A percentile compares a stretch with the other conserved stretches of the same genome.
phyloP scores from a whole-genome alignment of 805 yeast genomes.

The Yarrowia sp. region DNA sequence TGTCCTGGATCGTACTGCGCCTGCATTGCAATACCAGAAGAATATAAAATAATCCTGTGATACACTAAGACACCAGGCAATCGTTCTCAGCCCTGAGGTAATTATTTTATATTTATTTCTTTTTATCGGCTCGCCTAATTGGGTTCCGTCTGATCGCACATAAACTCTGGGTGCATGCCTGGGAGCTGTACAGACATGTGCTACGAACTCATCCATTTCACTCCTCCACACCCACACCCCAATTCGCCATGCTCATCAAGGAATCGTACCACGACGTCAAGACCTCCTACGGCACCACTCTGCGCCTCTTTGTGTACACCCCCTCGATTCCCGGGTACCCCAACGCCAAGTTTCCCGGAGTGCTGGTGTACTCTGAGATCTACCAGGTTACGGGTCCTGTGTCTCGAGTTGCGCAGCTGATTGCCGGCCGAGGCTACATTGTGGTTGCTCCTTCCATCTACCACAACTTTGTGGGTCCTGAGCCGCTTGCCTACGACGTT shows the following conservation, averaged over 20 bases:
- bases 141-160: too few species aligned
- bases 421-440: constrained; percentile 76
- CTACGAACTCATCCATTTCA: not conserved
- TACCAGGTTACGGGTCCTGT: constrained; percentile 78
- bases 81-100: too few species aligned
- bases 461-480: constrained; percentile 65
- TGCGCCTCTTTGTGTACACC: constrained; percentile 63
- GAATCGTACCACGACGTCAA: constrained; percentile 63
- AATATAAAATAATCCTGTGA: too few species aligned
- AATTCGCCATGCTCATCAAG: constrained; percentile 57
- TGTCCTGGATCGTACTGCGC: too few species aligned
- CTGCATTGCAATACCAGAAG: too few species aligned
- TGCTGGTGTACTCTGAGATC: constrained; percentile 73
- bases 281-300: constrained; percentile 64
- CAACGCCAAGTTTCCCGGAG: constrained; percentile 78
- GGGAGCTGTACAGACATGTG: not conserved
- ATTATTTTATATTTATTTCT: too few species aligned
- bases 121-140: too few species aligned
- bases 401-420: constrained; percentile 68
- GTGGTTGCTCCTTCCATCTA: constrained; percentile 78
- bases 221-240: not conserved
- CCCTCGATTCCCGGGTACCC: constrained; percentile 74
- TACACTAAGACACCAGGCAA: too few species aligned
- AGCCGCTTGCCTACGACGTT: constrained; percentile 64
- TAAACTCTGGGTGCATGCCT: not conserved